Evolutionary conservation across 306 rosid species (phyloP), one percentile per base, ranked within the genome.

Genomic region (Mimosa pudica): DNA sequence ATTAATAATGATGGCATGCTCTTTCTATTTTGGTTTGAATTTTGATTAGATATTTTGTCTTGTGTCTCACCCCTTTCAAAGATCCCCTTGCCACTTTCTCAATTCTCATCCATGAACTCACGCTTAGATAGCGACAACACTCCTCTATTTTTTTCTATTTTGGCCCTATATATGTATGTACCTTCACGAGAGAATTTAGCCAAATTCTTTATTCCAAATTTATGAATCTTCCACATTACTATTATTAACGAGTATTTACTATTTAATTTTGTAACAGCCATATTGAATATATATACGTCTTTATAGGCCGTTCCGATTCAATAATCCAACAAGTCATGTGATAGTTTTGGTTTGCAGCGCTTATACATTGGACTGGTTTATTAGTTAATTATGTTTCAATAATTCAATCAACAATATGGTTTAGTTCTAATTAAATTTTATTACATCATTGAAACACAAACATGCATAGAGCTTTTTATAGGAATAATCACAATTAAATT

Each of bases 11-110:
- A 2, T 51, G 24, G 49, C 8, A 52, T 6, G 67, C 35, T 51
- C 78, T 57, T 58, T 58, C 70, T 2, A 54, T 58, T 58, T 74
- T 60, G 74, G 73, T 10, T 66, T 52, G 67, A 77, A 51, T 12
- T 38, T 52, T 58, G 44, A 44, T 24, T 24, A 0, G 70, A 44
- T 70, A 74, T 11, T n/a, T 36, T 47, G 79, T 63, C 48, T 35
- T 72, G 47, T 46, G 71, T 63, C 20, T 51, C 7, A 70, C 6
- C 54, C 7, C 30, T 52, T 33, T 68, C 68, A 67, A 42, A 52
- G 12, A 20, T 77, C 24, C 66, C 44, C 10, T 14, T n/a, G 17
- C 11, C 13, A 46, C 35, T 67, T 52, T 67, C 44, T 14, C 67
- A 51, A 52, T 52, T 67, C 44, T 14, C 67, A 51, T 7, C 68